phyloP scores from a whole-genome alignment of 2,329 filamentous ascomycete genomes.

The Didymella lethalis region DNA sequence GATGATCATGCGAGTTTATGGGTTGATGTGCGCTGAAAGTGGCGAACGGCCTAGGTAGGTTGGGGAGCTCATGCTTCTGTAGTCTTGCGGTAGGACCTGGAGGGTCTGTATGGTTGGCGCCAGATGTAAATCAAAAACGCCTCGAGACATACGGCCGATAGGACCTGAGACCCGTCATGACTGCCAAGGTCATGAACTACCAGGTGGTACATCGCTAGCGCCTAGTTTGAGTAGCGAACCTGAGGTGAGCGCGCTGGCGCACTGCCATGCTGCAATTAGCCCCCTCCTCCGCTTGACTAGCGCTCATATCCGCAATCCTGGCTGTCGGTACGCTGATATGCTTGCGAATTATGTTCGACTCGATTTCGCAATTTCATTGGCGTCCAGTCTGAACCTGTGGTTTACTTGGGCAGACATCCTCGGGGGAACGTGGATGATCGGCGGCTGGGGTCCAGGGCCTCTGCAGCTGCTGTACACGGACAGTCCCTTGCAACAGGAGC shows the following conservation, averaged over 20 bases:
- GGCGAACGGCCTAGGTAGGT: slow-evolving; percentile 1
- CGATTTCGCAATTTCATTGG: slow-evolving; percentile 21
- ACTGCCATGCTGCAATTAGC: slow-evolving; percentile 16
- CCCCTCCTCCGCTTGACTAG: slow-evolving; percentile 16
- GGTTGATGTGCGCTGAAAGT: slow-evolving; percentile 16
- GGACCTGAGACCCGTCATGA: slow-evolving; percentile 15
- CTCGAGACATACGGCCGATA: slow-evolving; percentile 10
- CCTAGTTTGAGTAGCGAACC: slow-evolving; percentile 8
- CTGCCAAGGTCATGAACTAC: slow-evolving; percentile 14
- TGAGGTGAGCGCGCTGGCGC: slow-evolving; percentile 6
- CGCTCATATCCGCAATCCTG: slow-evolving; percentile 38
- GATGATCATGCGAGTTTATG: slow-evolving; percentile 22
- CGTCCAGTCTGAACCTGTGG: neutral
- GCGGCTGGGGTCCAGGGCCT: slow-evolving; percentile 20
- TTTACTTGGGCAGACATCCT: neutral
- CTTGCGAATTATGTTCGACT: slow-evolving; percentile 9
- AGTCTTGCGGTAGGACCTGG: slow-evolving; percentile 9
- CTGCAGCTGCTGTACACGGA: slow-evolving; percentile 27
- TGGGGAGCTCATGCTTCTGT: slow-evolving; percentile 9
- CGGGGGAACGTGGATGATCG: slow-evolving; percentile 25
- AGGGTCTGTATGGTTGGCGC: slow-evolving; percentile 12
- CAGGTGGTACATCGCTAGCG: slow-evolving; percentile 18
- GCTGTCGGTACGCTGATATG: slow-evolving; percentile 22
- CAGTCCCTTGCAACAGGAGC: slow-evolving; percentile 35
- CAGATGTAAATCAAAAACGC: slow-evolving; percentile 21